A percentile compares a stretch with the other conserved stretches of the same genome.
Conservation (phyloP, 2,329 filamentous ascomycete genomes). For the Didymella segeticola region DNA sequence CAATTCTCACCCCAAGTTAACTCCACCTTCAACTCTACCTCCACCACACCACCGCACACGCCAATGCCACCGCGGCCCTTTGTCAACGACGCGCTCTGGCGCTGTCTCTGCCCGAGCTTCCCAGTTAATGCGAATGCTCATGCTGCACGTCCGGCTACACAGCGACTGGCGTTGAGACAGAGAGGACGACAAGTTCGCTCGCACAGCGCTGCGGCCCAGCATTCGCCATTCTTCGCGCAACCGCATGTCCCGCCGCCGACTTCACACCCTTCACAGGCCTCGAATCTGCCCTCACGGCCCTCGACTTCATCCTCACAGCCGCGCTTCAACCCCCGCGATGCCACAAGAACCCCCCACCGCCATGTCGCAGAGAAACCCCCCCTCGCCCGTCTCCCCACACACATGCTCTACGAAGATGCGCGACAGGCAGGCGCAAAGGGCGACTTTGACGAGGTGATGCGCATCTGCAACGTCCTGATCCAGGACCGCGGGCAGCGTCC, state of each 20-base stretch:
- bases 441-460: constrained; percentile 35
- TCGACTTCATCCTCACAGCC: constrained; percentile 12
- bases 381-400: constrained; percentile 35
- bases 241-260: no score
- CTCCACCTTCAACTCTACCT: no score
- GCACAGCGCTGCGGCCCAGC: constrained; percentile 22
- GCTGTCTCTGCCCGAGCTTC: constrained; percentile 43
- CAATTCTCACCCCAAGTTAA: no score
- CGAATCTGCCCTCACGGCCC: no score
- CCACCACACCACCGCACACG: constrained; percentile 13
- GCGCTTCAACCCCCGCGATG: background rate
- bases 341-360: no score
- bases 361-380: constrained; percentile 13
- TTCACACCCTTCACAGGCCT: no score
- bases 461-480: constrained; percentile 66
- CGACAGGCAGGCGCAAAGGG: constrained; percentile 37
- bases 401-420: constrained; percentile 41
- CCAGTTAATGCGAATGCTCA: constrained; percentile 14
- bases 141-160: background rate
- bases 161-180: constrained; percentile 1
- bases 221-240: no score
- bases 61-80: constrained; percentile 43
- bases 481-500: constrained; percentile 61
- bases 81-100: constrained; percentile 45
- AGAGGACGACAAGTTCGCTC: constrained; percentile 15